A percentile compares a stretch with the other conserved stretches of the same genome.
These are phyloP conservation scores for Typha latifolia DNA, from an alignment of 176 grass and related monocot species.

Conservation along the genomic window DNA sequence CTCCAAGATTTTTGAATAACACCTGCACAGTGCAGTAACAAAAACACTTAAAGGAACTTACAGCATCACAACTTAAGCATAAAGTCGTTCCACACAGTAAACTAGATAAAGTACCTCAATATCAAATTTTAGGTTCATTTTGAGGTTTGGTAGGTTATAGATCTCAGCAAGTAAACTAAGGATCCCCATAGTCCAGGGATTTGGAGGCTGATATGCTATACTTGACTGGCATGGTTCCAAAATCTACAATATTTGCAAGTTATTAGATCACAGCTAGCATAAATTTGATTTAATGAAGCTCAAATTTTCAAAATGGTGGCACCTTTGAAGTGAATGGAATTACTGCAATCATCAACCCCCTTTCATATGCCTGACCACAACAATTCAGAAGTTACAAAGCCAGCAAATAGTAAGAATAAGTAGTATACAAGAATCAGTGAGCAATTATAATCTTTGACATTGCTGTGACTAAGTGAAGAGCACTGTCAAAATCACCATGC, in stretches of 20 bases:
- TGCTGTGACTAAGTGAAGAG: no score
- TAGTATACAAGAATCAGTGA: no score
- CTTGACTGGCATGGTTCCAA: constrained; percentile 92
- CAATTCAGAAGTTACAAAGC: constrained; percentile 22
- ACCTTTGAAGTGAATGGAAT: constrained; percentile 98
- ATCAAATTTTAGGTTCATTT: constrained; percentile 99
- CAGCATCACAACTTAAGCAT: background rate
- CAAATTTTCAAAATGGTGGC: constrained; percentile 16
- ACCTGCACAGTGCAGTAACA: constrained; percentile 32
- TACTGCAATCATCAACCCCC: constrained; percentile 92
- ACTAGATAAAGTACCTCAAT: constrained; percentile 59
- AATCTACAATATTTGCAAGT: constrained; percentile 46
- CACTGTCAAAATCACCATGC: no score
- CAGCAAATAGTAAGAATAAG: no score
- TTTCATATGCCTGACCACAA: constrained; percentile 77
- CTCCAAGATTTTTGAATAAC: constrained; percentile 92
- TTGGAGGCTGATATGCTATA: constrained; percentile 91
- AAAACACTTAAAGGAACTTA: background rate
- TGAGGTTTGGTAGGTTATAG: constrained; percentile 91
- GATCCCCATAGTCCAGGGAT: constrained; percentile 99
- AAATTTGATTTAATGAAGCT: background rate
- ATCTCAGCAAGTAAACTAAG: constrained; percentile 93
- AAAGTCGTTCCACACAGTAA: background rate
- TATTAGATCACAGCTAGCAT: constrained; percentile 14
- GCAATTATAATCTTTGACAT: no score